Base-by-base conservation (phyloP, 2,329 filamentous ascomycete genomes). In the Fusarium sp. region DNA sequence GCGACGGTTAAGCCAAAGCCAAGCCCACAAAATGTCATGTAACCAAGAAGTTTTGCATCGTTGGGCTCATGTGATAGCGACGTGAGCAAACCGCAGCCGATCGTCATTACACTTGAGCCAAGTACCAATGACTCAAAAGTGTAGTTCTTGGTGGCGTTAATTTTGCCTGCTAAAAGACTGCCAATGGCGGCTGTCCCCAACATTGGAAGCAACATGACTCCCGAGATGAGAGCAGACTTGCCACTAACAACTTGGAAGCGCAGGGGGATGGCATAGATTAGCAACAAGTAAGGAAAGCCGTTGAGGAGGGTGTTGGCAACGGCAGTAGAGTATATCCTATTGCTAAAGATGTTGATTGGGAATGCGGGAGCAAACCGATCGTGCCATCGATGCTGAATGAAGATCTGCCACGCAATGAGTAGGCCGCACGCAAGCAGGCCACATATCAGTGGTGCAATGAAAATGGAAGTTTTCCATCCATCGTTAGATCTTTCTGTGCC, bases 191-290 rank as follows among this genome's bases (percentile, higher is more conserved):
- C 83, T 3, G 82, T 81, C n/a, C 81, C 86, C 17, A 89, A 79
- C 85, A 89, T 87, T 1, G 88, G 87, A 32, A 89, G 80, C 57
- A 89, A 77, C 84, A 88, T 85, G 32, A 89, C 75, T 17, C 87
- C 87, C 1, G 87, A 83, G 20, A 85, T 70, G 8, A 89, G 79
- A 6, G 86, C 72, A 39, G 79, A 83, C 75, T 86, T 85, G 10
- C 79, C 82, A 54, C 87, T 85, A 36, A 89, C 87, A 3, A 88
- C 79, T 72, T 89, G 86, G 51, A 87, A 81, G 18, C 85, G 82
- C 17, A 87, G 78, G 0, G 87, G 87, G 24, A 89, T 85, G 5
- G 83, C 81, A 65, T 86, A 89, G 24, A 89, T 77, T 26, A 85
- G 78, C 34, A 88, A 77, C 14, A 89, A 79, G 65, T 87, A 88